Evolutionary conservation across 2,329 filamentous ascomycete species (phyloP), one percentile per base, ranked within the genome.

Genomic region (Colletotrichum sp.): DNA sequence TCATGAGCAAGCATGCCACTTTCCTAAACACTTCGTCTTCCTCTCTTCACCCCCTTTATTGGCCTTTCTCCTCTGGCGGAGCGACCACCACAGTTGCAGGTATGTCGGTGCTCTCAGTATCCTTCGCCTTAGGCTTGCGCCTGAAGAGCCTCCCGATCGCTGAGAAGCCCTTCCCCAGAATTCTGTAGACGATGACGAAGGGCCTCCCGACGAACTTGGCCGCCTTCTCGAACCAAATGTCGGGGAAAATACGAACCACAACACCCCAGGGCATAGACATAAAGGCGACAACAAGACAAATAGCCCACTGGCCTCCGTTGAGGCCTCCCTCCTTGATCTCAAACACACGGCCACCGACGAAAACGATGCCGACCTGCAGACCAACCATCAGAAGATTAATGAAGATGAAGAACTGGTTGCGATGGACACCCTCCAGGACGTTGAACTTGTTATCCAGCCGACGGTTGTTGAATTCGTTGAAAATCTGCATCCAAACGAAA

Each of bases 181-280:
- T 29, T 15, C 55, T 29, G 29, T 74, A 67, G 2, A 71, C 97
- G 27, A 92, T 96, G 76, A 98, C 97, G 2, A 99, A 97, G n/a
- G 97, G 97, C 4, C 99, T 98, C 86, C 97, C 97, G n/a, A 98
- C 96, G 85, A 97, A 99, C 76, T 98, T 99, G 96, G 99, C 97
- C 78, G 99, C 99, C 80, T 99, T 99, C 89, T 98, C 96, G 58
- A 85, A 85, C 80, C 81, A 82, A 5, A 72, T 70, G 76, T 90
- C 89, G 3, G 89, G 89, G 70, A 90, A 86, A 4, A 87, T 80
- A 12, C 89, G 82, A 63, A 90, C 82, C 43, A 86, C 78, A 33
- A 87, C 78, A 31, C 86, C 89, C 82, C 87, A 86, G 1, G 88
- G 88, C 11, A 90, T 79, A 18, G 84, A 89, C 0, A 90, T 73